phyloP scores from a whole-genome alignment of 2,329 filamentous ascomycete genomes.

The Gaeumannomyces tritici region DNA sequence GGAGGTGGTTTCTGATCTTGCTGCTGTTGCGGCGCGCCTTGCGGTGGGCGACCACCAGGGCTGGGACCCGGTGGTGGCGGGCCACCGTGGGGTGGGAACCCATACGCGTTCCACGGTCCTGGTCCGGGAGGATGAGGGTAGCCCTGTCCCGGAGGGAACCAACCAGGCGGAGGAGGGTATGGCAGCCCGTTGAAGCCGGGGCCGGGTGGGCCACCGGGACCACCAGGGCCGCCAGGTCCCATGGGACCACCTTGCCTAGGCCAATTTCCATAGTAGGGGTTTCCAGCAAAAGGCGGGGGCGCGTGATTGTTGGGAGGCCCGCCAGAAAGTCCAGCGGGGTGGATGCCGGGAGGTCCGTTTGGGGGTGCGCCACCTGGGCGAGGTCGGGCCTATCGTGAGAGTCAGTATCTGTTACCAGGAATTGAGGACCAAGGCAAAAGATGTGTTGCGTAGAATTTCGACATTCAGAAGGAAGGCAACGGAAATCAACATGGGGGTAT shows the following conservation, averaged over 20 bases:
- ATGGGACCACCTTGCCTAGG: conserved; percentile 10
- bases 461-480: conserved; percentile 99
- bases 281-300: not conserved
- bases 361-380: conserved; percentile 7
- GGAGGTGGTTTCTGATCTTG: conserved; percentile 36
- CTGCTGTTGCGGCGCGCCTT: conserved; percentile 17
- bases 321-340: not conserved
- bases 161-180: conserved; percentile 68
- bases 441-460: conserved; percentile 9
- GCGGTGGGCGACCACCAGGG: conserved; percentile 17
- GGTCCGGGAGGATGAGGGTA: conserved; percentile 54
- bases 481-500: conserved; percentile 81
- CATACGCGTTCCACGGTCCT: conserved; percentile 47
- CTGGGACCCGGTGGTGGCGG: conserved; percentile 11
- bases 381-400: conserved; percentile 9
- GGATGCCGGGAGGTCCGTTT: conserved; percentile 15
- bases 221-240: conserved; percentile 8
- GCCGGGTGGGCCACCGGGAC: conserved; percentile 9
- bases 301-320: not conserved
- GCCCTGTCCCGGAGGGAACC: conserved; percentile 69
- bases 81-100: conserved; percentile 47
- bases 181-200: conserved; percentile 54
- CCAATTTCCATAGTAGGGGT: conserved; percentile 4
- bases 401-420: conserved; percentile 4
- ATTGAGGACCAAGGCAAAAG: not conserved